phyloP scores from a whole-genome alignment of 306 rosid genomes.

The Quercus rubra region DNA sequence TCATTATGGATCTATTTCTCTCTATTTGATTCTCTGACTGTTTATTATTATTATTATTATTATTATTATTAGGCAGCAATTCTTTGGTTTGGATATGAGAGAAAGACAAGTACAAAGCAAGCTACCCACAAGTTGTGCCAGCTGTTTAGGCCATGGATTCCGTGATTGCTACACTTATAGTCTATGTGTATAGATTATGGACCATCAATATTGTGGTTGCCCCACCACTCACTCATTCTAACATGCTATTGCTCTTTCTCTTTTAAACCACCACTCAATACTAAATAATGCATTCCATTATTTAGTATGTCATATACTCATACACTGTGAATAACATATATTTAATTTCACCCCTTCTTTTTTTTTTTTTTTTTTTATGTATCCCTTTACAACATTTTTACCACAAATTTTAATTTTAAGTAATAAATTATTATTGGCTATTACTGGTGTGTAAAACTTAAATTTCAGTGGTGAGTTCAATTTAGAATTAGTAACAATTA shows the following conservation, averaged over 20 bases:
- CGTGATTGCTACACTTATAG: conserved; percentile 33
- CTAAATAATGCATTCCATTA: too few relatives aligned
- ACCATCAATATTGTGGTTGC: conserved; percentile 10
- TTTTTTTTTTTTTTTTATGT: too few relatives aligned
- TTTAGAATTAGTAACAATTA: too few relatives aligned
- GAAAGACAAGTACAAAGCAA: conserved; percentile 27
- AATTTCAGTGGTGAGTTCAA: too few relatives aligned
- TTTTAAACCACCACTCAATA: too few relatives aligned
- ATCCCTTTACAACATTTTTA: accelerated
- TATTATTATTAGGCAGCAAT: too few relatives aligned
- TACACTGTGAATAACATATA: too few relatives aligned
- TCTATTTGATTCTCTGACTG: neutral
- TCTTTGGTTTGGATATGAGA: neutral
- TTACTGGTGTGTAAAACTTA: accelerated
- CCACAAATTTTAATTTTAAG: too few relatives aligned
- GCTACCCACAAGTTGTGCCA: conserved; percentile 51
- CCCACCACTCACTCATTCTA: conserved; percentile 10
- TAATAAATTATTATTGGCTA: accelerated
- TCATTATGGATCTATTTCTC: neutral
- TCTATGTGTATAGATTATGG: neutral
- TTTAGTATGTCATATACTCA: too few relatives aligned
- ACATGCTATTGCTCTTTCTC: too few relatives aligned
- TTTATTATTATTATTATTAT: too few relatives aligned
- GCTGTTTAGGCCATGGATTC: conserved; percentile 53
- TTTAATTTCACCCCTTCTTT: too few relatives aligned